These are phyloP conservation scores for Boletus reticuloceps DNA, from an alignment of 768 basidiomycete genomes.

Conservation along the genomic window DNA sequence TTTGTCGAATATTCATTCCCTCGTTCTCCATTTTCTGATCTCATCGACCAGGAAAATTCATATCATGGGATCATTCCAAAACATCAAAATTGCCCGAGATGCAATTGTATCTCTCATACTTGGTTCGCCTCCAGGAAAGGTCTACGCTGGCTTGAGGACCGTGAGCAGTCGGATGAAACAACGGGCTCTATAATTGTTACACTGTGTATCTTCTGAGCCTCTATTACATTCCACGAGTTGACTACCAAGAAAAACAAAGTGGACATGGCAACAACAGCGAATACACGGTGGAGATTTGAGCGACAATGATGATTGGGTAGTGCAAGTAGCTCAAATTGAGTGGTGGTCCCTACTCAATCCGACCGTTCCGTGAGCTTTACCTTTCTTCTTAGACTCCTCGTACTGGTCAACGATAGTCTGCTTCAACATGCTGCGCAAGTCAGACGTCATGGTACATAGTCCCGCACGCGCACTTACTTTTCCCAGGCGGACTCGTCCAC, in stretches of 20 bases:
- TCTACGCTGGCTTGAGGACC: constrained; percentile 86
- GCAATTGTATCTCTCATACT: constrained; percentile 94
- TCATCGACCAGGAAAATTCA: constrained; percentile 78
- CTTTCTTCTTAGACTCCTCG: constrained; percentile 35
- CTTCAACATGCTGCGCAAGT: constrained; percentile 43
- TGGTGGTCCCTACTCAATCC: constrained; percentile 7
- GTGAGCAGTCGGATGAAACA: constrained; percentile 94
- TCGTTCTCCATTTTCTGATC: constrained; percentile 4
- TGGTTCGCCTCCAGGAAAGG: constrained; percentile 93
- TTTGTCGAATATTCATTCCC: constrained; percentile 38
- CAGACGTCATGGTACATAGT: not conserved
- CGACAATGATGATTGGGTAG: not conserved
- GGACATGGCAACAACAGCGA: constrained; percentile 1
- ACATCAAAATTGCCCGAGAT: constrained; percentile 96
- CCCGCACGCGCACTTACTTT: constrained; percentile 45
- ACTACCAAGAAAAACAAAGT: constrained; percentile 2
- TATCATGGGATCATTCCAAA: constrained; percentile 97
- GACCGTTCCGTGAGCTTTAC: constrained; percentile 17
- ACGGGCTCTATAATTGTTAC: constrained; percentile 61
- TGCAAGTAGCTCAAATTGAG: not conserved
- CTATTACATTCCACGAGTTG: constrained; percentile 8
- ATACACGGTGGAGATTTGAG: not conserved
- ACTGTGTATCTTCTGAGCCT: constrained; percentile 5
- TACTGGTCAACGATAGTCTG: constrained; percentile 51
- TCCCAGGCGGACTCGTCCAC: constrained; percentile 53